Base-by-base conservation (phyloP, 2,329 filamentous ascomycete genomes). In the Teratosphaeriaceae sp. region DNA sequence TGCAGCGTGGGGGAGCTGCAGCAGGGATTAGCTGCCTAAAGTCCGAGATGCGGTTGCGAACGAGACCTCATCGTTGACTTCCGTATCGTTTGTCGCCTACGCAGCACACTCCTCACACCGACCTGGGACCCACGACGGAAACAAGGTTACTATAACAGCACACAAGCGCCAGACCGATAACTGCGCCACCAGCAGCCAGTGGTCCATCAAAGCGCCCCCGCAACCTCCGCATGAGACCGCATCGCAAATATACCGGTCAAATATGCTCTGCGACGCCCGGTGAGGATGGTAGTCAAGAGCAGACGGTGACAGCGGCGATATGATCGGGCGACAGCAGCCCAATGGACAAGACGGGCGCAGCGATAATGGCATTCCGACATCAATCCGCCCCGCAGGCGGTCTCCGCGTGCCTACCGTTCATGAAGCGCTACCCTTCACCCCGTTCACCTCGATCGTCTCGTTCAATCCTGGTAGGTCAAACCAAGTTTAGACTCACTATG, bases 351-450 rank as follows among this genome's bases (percentile, higher is more conserved):
- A n/a, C 18, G 19, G 16, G 3, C 37, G 4, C 9, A 24, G 16
- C 37, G n/a, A n/a, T n/a, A 20, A 39, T 39, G 37, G 23, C 24
- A 24, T 11, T 15, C 23, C 22, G 19, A 24, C 37, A 20, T 16
- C 12, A 12, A 12, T 8, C 8, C 18, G 37, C 11, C 9, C 9
- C 15, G 5, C 9, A 26, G 24, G 26, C 30, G 24, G 40, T 31
- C 40, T 54, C 24, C 55, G 51, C 21, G 44, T 71, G 30, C 68
- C 71, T 9, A 73, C 70, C 2, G 75, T 92, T 11, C 76, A 83
- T 43, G 84, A 92, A 59, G 85, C 85, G 22, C 71, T 92, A 35
- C 84, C 85, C n/a, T 89, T 82, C 65, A 86, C 85, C 40, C 86
- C 87, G 19, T 82, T 90, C 60, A 85, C 82, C 38, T 88, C 85